Evolutionary conservation across 139 green algal genomes (phyloP), one percentile per base, ranked within the genome.

Genomic region (Tetradesmus lagerheimii): DNA sequence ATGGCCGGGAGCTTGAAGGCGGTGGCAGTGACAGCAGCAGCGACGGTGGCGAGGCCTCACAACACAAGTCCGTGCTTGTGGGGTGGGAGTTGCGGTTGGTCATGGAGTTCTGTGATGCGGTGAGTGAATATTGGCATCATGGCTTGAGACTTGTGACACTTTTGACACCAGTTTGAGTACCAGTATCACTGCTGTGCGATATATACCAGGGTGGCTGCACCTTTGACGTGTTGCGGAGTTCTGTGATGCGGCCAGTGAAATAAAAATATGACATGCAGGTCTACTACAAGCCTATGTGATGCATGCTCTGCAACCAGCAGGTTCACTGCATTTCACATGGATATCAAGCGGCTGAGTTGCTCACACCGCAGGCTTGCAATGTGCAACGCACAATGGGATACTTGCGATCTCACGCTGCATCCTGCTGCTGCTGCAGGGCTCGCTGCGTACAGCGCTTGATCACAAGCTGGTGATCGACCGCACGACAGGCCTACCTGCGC

Each of bases 21-120:
- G 38, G 18, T 43, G 83, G 83, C 83, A 88, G 83, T 35, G 15
- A 35, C 31, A 35, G 53, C 50, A 39, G n/a, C 38, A n/a, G 43
- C 8, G 62, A 27, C 8, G 64, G 38, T 23, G 53, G 37, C 25
- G 71, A 83, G 0, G n/a, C 9, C 8, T 29, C 50, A 4, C 38
- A 75, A 15, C 31, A 74, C 57, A 27, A 62, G 25, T 64, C 83
- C 43, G 41, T 80, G 38, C 83, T 88, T 12, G 83, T 88, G 12
- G 83, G 71, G 62, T 88, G 80, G 64, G 91, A 95, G 91, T 85
- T 93, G 71, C 87, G 91, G 18, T 71, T 95, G 31, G 91, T 94
- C 8, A 90, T 93, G 89, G 93, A 95, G 86, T 94, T 86, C 76
- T 95, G 93, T 80, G 91, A 95, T 41, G 38, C 79, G 78, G 93